Conservation (phyloP, 371 early-diverging fungal species). For the Circinella minor region DNA sequence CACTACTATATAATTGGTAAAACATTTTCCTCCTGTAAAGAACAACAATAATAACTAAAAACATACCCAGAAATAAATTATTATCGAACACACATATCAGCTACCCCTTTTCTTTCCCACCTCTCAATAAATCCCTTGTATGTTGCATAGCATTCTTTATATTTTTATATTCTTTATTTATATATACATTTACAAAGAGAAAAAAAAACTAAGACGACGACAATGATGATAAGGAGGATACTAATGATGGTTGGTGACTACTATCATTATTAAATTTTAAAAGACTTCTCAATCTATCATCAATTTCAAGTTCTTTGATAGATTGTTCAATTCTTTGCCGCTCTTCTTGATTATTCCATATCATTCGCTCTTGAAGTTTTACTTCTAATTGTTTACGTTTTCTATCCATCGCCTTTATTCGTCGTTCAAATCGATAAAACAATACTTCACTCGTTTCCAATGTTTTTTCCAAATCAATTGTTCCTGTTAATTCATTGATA, state of each 20-base stretch:
- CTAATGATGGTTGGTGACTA: neutral
- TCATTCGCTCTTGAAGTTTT: slow-evolving; percentile 33
- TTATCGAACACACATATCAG: neutral
- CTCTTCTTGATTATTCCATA: slow-evolving; percentile 45
- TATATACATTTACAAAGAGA: neutral
- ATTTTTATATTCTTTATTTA: neutral
- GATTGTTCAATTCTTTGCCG: slow-evolving; percentile 27
- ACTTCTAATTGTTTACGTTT: slow-evolving; percentile 35
- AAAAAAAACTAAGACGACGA: slow-evolving; percentile 1
- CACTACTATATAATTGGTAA: too few species aligned
- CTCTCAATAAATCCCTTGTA: slow-evolving; percentile 13
- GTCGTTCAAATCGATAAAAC: slow-evolving; percentile 73
- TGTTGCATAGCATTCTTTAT: neutral
- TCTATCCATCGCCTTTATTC: slow-evolving; percentile 58
- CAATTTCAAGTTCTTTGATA: slow-evolving; percentile 35
- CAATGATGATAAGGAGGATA: neutral
- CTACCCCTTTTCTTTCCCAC: neutral
- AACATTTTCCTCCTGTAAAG: too few species aligned
- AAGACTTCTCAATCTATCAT: slow-evolving; percentile 20
- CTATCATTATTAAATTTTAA: slow-evolving; percentile 5
- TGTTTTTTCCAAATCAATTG: slow-evolving; percentile 76
- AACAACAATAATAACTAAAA: too few species aligned
- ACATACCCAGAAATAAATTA: too few species aligned
- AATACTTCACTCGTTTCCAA: slow-evolving; percentile 82
- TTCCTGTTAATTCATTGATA: slow-evolving; percentile 84